Evolutionary conservation across 257 asterid genomes (phyloP).

Genomic region (Solanum infundibuliforme): DNA sequence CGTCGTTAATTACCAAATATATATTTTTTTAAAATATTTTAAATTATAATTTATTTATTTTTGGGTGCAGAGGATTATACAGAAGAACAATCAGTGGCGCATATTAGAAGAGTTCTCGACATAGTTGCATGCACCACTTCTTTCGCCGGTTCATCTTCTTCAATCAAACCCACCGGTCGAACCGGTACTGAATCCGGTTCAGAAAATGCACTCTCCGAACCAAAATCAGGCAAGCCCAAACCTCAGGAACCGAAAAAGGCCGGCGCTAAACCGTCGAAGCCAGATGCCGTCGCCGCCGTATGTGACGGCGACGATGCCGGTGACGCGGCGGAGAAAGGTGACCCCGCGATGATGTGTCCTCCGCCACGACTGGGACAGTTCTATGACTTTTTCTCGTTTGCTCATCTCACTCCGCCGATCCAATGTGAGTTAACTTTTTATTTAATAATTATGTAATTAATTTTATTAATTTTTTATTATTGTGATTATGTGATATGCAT

Average conservation of each 20-base stretch:
- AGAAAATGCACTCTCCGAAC: conserved; percentile 9
- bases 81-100: conserved; percentile 57
- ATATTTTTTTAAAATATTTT: neutral
- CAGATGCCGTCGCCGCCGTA: conserved; percentile 6
- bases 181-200: conserved; percentile 31
- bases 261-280: conserved; percentile 25
- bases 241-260: conserved; percentile 23
- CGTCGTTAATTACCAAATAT: neutral
- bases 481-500: neutral
- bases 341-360: conserved; percentile 50
- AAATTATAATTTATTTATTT: neutral
- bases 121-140: conserved; percentile 94
- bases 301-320: conserved; percentile 10
- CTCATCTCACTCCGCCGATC: conserved; percentile 76
- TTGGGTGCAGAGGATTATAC: conserved; percentile 54
- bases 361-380: conserved; percentile 79
- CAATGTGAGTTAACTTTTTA: conserved; percentile 41
- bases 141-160: conserved; percentile 45
- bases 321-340: conserved; percentile 34
- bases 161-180: conserved; percentile 30
- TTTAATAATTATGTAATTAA: neutral
- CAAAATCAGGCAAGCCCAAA: conserved; percentile 23
- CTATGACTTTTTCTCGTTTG: conserved; percentile 74
- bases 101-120: conserved; percentile 90
- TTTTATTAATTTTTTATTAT: neutral